Evolutionary conservation across 139 green algal species (phyloP).

Genomic region (Chara braunii): DNA sequence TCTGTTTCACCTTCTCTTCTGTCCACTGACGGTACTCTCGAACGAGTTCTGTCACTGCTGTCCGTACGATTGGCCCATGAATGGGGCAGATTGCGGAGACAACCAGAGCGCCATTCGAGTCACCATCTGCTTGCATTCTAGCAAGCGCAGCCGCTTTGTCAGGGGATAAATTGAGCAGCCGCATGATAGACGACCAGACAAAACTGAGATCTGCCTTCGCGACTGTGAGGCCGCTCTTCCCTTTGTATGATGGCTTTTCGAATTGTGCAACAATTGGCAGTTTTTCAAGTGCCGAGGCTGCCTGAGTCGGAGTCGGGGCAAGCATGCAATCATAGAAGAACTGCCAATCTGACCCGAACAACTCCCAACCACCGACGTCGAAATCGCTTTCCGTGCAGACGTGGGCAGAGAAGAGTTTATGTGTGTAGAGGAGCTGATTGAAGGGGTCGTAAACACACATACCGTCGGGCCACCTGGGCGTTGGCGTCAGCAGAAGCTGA

Average conservation of each 20-base stretch:
- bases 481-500: slow-evolving; percentile 59
- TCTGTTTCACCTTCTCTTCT: slow-evolving; percentile 38
- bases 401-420: slow-evolving; percentile 69
- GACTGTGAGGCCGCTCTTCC: slow-evolving; percentile 24
- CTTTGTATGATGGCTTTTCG: slow-evolving; percentile 13
- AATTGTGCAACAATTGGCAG: slow-evolving; percentile 57
- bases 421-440: slow-evolving; percentile 61
- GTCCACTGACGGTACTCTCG: slow-evolving; percentile 63
- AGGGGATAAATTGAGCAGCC: slow-evolving; percentile 17
- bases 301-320: slow-evolving; percentile 49
- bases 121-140: not conserved
- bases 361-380: slow-evolving; percentile 67
- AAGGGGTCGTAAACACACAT: slow-evolving; percentile 53
- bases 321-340: slow-evolving; percentile 96
- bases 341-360: slow-evolving; percentile 70
- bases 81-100: slow-evolving; percentile 52
- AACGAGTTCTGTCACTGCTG: slow-evolving; percentile 60
- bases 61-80: slow-evolving; percentile 73
- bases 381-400: slow-evolving; percentile 30
- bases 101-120: slow-evolving; percentile 28
- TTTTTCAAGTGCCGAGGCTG: slow-evolving; percentile 59
- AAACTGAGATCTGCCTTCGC: slow-evolving; percentile 33
- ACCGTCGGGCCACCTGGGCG: slow-evolving; percentile 84
- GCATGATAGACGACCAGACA: slow-evolving; percentile 5
- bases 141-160: not conserved